These are phyloP conservation scores for Curvularia verruculosa DNA, from an alignment of 2,329 filamentous ascomycete species.

Conservation along the genomic window DNA sequence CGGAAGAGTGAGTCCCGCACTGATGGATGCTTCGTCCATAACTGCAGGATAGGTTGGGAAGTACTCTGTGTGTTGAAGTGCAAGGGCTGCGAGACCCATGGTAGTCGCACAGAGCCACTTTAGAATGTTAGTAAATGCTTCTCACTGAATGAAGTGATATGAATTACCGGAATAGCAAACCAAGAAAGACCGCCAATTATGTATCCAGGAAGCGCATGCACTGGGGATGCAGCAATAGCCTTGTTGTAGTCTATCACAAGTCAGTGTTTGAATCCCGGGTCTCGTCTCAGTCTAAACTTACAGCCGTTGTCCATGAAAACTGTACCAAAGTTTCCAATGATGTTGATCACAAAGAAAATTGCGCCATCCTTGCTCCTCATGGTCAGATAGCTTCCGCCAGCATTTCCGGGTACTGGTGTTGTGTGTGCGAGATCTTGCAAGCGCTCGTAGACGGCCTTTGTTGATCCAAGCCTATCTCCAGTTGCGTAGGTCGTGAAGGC, in stretches of 20 bases:
- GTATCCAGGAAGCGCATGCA: constrained; percentile 78
- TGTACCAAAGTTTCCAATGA: constrained; percentile 81
- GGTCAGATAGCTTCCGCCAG: constrained; percentile 80
- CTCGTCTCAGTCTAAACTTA: background rate
- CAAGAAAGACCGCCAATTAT: constrained; percentile 53
- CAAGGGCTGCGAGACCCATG: constrained; percentile 54
- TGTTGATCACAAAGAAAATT: constrained; percentile 91
- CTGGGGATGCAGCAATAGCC: constrained; percentile 84
- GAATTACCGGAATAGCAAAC: constrained; percentile 53
- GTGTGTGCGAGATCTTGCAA: constrained; percentile 69
- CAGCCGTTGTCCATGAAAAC: constrained; percentile 87
- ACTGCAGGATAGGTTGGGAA: constrained; percentile 53
- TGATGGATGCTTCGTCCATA: constrained; percentile 34
- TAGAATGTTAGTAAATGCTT: background rate
- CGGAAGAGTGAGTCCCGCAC: constrained; percentile 40
- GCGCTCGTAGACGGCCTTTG: constrained; percentile 77
- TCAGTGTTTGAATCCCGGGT: constrained; percentile 2
- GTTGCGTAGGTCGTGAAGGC: constrained; percentile 82
- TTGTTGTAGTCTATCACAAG: constrained; percentile 70
- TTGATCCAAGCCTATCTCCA: constrained; percentile 73
- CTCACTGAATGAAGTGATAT: background rate
- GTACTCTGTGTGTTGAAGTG: constrained; percentile 48
- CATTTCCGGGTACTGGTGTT: constrained; percentile 80
- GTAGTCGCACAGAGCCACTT: constrained; percentile 55
- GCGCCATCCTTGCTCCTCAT: constrained; percentile 81